Base-by-base conservation (phyloP, 1,284 basidiomycete species). In the Ustilago xerochloae region DNA sequence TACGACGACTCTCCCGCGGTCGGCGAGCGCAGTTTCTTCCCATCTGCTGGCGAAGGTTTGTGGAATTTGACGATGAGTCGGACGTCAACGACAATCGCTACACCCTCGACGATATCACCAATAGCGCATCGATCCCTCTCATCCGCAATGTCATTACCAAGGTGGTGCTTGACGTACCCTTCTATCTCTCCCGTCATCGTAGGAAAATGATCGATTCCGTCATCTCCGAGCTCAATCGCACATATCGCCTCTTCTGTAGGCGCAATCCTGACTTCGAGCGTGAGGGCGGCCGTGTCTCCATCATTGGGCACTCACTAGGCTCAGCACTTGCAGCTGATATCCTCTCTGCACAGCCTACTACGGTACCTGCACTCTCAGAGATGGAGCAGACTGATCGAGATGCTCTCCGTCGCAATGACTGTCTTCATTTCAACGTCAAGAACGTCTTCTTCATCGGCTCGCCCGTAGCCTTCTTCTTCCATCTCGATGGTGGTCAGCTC, bases 401-500 rank as follows among this genome's bases (percentile, higher is more conserved):
- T 22, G 52, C 59, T 3, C 51, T 66, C 0, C 62, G 61, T 16
- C 33, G 52, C 41, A 65, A 66, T 32, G 48, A 73, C 20, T 65
- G 70, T 20, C 54, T 82, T 15, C 75, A 78, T 30, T 82, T 81
- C 84, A 86, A 87, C 56, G 86, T 86, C 15, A 86, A 86, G 67
- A 86, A 85, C 55, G 81, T 88, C n/a, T 89, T 88, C 81, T 84
- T 88, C 18, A 85, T 86, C n/a, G 88, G 88, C 6, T 87, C 87
- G 53, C 88, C 88, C 1, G 80, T 88, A 0, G 86, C 87, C 0
- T 84, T 89, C 41, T 88, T 88, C 78, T 81, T 88, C 15, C 87
- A 88, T 65, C 81, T 89, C 1, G 86, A 87, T 56, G 87, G 87
- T 45, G 85, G 87, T 0, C 88, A 88, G 69, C 77, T 88, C 15